These are phyloP conservation scores for Pseudofabraea citricarpa DNA, from an alignment of 2,329 filamentous ascomycete genomes.

Conservation along the genomic window DNA sequence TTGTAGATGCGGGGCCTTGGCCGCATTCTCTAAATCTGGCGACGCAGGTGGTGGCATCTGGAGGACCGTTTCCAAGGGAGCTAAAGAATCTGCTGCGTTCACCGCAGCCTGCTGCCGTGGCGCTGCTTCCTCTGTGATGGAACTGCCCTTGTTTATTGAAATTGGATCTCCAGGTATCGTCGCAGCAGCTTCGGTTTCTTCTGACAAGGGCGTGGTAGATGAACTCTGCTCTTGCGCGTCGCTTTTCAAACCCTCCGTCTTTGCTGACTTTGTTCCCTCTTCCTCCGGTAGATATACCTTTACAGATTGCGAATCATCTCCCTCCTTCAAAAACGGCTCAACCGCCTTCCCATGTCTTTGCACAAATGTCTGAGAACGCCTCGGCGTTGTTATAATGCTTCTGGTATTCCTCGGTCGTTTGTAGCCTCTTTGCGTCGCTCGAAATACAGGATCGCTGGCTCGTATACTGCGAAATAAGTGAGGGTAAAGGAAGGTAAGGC, in stretches of 20 bases:
- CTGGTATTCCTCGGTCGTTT: constrained; percentile 11
- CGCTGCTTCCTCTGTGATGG: not conserved
- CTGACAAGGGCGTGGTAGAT: constrained; percentile 16
- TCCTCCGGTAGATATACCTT: constrained; percentile 12
- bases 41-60: constrained; percentile 40
- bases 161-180: constrained; percentile 17
- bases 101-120: constrained; percentile 22
- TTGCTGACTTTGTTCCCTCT: constrained; percentile 4
- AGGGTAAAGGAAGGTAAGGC: constrained; percentile 66
- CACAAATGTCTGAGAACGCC: constrained; percentile 40
- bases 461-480: constrained; percentile 55
- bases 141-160: constrained; percentile 5
- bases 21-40: constrained; percentile 30
- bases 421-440: constrained; percentile 25
- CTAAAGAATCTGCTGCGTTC: constrained; percentile 25
- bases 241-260: constrained; percentile 5
- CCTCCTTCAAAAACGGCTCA: constrained; percentile 40
- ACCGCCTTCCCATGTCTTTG: constrained; percentile 57
- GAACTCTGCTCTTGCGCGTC: constrained; percentile 1
- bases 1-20: constrained; percentile 61
- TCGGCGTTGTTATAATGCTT: constrained; percentile 31
- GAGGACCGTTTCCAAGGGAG: constrained; percentile 47
- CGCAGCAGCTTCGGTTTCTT: constrained; percentile 20
- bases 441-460: constrained; percentile 36
- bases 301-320: constrained; percentile 21